These are phyloP conservation scores for Cladosporium sp. DNA, from an alignment of 2,329 filamentous ascomycete species.

Conservation along the genomic window DNA sequence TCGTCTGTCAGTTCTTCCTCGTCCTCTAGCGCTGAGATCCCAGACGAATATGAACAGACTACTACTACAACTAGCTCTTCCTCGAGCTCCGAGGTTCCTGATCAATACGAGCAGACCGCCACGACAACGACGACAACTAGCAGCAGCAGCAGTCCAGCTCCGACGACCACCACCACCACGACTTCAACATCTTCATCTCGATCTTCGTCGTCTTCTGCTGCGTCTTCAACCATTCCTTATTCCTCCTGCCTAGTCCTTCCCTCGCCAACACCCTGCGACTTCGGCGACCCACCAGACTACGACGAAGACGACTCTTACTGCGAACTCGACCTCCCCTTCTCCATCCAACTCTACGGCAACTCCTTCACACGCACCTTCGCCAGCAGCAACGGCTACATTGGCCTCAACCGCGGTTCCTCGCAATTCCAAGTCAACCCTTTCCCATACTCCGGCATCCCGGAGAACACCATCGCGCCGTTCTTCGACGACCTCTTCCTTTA, in stretches of 20 bases:
- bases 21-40: conserved; percentile 4
- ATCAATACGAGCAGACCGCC: neutral
- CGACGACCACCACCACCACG: conserved; percentile 11
- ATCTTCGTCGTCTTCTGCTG: conserved; percentile 14
- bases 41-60: conserved; percentile 2
- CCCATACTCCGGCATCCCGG: conserved; percentile 29
- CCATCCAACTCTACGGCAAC: conserved; percentile 32
- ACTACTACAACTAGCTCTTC: conserved; percentile 6
- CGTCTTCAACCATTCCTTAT: conserved; percentile 21
- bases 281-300: conserved; percentile 33
- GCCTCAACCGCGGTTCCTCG: conserved; percentile 32
- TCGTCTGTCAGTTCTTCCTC: neutral
- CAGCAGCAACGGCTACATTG: conserved; percentile 37
- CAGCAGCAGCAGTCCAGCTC: neutral
- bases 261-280: conserved; percentile 36
- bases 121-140: neutral
- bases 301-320: conserved; percentile 40
- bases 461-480: conserved; percentile 35
- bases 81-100: neutral
- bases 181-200: conserved; percentile 16
- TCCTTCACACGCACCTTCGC: conserved; percentile 30
- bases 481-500: conserved; percentile 39
- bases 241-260: conserved; percentile 32
- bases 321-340: conserved; percentile 36
- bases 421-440: conserved; percentile 31